Evolutionary conservation across 1,284 basidiomycete species (phyloP), one percentile per base, ranked within the genome.

Genomic region (Naganishia liquefaciens): DNA sequence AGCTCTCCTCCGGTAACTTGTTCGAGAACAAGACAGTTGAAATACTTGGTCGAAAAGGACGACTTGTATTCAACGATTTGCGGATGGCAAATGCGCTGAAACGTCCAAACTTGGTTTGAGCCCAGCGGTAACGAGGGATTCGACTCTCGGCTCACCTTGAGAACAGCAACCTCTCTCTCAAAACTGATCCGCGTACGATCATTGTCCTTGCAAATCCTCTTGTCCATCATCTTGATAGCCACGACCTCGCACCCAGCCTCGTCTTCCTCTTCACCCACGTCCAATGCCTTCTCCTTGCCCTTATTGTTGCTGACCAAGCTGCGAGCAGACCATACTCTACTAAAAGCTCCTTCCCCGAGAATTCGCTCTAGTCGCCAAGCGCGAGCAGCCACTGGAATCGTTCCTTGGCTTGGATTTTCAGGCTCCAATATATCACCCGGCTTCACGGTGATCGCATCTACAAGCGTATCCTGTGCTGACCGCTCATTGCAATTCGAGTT

Each of bases 1-100:
- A 95, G 82, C 78, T 96, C 93, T 10, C 92, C 92, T 9, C 92
- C 92, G 0, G 82, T 80, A 1, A 92, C 79, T 67, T 86, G 85
- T 63, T 92, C 91, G 5, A 95, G 82, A 0, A 92, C 88, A 47
- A 95, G 84, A 64, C 89, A 87, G 74, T 93, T 89, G 72, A 91
- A 86, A 0, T 85, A 81, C 0, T 84, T 80, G 0, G 90, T 91
- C 30, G 87, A 86, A 76, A 93, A 88, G 47, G 88, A 91, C 37
- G 85, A 82, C 40, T 91, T 81, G 69, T 90, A 87, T 1, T 86
- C 83, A 0, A 92, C 87, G 65, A 94, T 88, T 50, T 87, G 87
- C 0, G 91, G 90, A 76, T 95, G 93, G 2, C 86, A 86, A 54
- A 93, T 88, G 72, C 91, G 89, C 86, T 88, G 73, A 37, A 37